Conservation (phyloP, 345 rosid species). For the Hypericum perforatum region DNA sequence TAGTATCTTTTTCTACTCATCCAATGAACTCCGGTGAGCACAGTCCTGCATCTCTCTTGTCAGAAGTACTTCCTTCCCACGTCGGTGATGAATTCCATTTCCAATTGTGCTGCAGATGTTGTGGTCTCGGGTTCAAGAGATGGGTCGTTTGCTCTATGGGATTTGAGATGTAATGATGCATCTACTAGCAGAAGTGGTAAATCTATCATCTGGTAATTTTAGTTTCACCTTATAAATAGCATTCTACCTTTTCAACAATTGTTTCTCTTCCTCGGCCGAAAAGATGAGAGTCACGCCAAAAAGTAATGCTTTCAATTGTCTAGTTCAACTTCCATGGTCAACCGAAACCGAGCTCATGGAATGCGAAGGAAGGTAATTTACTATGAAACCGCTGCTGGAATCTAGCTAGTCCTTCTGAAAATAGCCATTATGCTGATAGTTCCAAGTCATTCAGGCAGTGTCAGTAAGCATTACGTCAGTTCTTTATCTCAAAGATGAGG, state of each 20-base stretch:
- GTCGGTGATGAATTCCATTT: neutral
- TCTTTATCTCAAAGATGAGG: constrained; percentile 73
- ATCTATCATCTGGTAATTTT: constrained; percentile 34
- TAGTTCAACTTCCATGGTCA: constrained; percentile 59
- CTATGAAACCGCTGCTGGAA: constrained; percentile 2
- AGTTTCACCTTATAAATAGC: too few relatives aligned
- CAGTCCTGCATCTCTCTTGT: too few relatives aligned
- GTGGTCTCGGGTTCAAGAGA: constrained; percentile 88
- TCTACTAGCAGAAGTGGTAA: constrained; percentile 26
- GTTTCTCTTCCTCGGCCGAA: neutral
- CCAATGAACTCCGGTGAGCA: constrained; percentile 60
- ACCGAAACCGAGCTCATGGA: constrained; percentile 69
- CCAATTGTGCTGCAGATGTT: constrained; percentile 40
- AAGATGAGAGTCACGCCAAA: neutral
- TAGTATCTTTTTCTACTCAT: constrained; percentile 73
- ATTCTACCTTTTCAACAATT: too few relatives aligned
- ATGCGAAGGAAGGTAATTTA: constrained; percentile 60
- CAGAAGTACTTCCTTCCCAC: neutral
- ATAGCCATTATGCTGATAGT: constrained; percentile 8
- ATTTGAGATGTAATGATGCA: constrained; percentile 56
- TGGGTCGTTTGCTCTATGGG: constrained; percentile 90
- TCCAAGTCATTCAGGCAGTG: constrained; percentile 47
- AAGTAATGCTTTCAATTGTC: neutral
- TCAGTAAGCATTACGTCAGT: constrained; percentile 85
- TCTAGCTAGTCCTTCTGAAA: neutral